Percentiles rank a stretch among this genome's conserved stretches.
Conservation (phyloP, 768 basidiomycete species). For the Auriscalpium microsporum region DNA sequence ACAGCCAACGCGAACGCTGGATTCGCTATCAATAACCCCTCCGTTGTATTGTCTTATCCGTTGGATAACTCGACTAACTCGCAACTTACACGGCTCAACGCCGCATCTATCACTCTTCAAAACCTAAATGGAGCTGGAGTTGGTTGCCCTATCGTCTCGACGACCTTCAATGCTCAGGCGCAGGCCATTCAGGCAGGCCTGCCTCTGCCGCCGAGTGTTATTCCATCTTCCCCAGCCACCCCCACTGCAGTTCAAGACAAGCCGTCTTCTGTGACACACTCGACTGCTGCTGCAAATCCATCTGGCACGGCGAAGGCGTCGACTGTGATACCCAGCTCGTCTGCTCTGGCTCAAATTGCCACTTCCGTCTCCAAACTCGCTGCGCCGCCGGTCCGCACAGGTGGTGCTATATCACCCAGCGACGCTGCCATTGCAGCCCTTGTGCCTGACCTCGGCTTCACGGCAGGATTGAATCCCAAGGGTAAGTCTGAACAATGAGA, state of each 20-base stretch:
- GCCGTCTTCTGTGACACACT: neutral
- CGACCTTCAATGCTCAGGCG: conserved; percentile 41
- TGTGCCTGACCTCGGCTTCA: conserved; percentile 20
- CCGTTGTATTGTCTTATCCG: conserved; percentile 31
- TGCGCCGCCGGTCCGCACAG: neutral
- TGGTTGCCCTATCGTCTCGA: conserved; percentile 58
- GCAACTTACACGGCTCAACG: conserved; percentile 39
- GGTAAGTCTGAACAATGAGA: neutral
- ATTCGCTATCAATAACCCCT: conserved; percentile 4
- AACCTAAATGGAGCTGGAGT: conserved; percentile 59
- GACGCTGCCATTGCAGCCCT: conserved; percentile 7
- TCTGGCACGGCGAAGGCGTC: neutral
- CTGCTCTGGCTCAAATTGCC: neutral
- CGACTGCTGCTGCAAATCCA: neutral
- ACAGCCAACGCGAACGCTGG: conserved; percentile 10
- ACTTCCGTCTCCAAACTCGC: neutral
- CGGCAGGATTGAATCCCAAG: conserved; percentile 21
- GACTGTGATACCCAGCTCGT: neutral
- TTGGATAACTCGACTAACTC: conserved; percentile 31
- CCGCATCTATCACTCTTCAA: conserved; percentile 58
- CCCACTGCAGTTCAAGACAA: neutral
- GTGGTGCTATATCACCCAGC: neutral
- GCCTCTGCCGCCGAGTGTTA: neutral
- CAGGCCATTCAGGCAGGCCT: conserved; percentile 10
- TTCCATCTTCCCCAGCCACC: neutral